phyloP scores from a whole-genome alignment of 2,329 filamentous ascomycete genomes.

The Colletotrichum sp. region DNA sequence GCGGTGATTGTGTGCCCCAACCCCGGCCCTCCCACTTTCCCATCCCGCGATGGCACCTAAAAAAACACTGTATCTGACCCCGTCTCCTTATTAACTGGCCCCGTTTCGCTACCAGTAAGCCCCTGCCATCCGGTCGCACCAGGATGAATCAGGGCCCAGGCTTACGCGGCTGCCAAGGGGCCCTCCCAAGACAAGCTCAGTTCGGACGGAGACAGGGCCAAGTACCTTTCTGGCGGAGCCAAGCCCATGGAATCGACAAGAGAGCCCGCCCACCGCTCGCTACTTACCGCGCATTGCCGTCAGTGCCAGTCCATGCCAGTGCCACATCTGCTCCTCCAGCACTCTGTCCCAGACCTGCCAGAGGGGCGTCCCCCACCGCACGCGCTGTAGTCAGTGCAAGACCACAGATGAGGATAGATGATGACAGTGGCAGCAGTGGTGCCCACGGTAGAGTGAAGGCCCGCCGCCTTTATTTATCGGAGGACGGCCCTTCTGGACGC shows the following conservation, averaged over 20 bases:
- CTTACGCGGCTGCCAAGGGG: conserved; percentile 21
- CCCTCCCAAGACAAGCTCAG: conserved; percentile 7
- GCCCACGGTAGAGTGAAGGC: neutral
- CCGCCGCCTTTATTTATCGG: neutral
- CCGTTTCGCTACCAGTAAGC: neutral
- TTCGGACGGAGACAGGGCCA: conserved; percentile 1
- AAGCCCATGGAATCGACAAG: neutral
- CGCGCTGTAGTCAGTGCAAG: neutral
- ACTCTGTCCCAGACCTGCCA: neutral
- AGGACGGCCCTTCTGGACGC: neutral
- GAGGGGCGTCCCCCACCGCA: neutral
- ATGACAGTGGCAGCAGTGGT: neutral
- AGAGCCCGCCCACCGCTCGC: neutral
- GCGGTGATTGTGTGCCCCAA: neutral
- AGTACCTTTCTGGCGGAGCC: neutral
- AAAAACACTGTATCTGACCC: neutral
- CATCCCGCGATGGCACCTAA: conserved; percentile 6
- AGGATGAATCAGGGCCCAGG: conserved; percentile 20
- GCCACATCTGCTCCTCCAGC: neutral
- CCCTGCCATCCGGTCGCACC: conserved; percentile 19
- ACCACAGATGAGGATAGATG: neutral
- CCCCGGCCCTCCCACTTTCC: neutral
- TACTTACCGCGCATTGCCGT: neutral
- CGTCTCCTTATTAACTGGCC: conserved; percentile 4
- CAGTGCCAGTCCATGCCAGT: neutral